These are phyloP conservation scores for Gossypium mustelinum DNA, from an alignment of 345 rosid genomes.

Conservation along the genomic window DNA sequence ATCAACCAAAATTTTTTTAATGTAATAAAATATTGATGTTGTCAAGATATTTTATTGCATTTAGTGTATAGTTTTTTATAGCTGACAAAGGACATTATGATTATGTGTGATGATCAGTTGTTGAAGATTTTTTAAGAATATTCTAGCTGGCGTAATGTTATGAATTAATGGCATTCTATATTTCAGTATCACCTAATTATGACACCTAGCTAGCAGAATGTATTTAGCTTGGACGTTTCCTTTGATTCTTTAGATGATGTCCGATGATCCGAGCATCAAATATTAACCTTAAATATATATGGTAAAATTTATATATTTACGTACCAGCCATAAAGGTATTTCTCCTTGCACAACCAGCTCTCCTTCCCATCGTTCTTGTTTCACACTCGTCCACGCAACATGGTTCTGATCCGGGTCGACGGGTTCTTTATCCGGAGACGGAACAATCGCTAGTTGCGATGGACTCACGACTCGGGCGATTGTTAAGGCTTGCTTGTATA, in stretches of 20 bases:
- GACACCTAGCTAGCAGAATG: too few relatives aligned
- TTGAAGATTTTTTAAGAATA: not conserved
- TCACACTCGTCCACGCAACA: slow-evolving; percentile 16
- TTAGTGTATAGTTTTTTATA: not conserved
- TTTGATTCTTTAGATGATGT: too few relatives aligned
- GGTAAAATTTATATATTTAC: slow-evolving; percentile 1
- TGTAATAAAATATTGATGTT: not conserved
- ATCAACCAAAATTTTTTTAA: not conserved
- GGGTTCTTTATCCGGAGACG: not conserved
- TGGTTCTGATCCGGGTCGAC: not conserved
- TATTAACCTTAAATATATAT: too few relatives aligned
- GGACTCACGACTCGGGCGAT: not conserved
- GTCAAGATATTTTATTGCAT: slow-evolving; percentile 5
- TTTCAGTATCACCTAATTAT: too few relatives aligned
- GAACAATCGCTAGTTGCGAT: not conserved
- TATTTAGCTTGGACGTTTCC: not conserved
- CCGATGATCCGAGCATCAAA: too few relatives aligned
- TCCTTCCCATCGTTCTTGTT: slow-evolving; percentile 16
- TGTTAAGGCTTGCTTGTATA: not conserved
- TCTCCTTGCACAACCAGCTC: slow-evolving; percentile 51
- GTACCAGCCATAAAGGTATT: slow-evolving; percentile 90
- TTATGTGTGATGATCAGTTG: not conserved
- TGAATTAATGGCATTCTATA: too few relatives aligned
- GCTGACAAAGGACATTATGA: not conserved
- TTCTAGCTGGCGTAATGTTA: too few relatives aligned